These are phyloP conservation scores for Leptographium wingfieldii DNA, from an alignment of 2,329 filamentous ascomycete species.

Conservation along the genomic window DNA sequence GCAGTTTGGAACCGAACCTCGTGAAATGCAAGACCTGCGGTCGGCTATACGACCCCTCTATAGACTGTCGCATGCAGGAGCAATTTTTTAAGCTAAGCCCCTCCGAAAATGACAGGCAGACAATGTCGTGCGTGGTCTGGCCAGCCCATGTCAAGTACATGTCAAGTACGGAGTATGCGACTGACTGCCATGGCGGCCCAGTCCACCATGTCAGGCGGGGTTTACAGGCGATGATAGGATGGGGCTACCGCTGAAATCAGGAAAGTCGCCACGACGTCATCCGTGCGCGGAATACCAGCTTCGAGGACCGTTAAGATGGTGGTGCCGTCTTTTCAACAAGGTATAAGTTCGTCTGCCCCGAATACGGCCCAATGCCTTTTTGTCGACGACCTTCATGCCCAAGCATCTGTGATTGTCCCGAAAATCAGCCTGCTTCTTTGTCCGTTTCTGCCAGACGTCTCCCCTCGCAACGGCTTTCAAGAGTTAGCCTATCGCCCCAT, in stretches of 20 bases:
- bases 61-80: background rate
- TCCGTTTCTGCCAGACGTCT: background rate
- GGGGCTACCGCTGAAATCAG: background rate
- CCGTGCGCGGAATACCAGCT: background rate
- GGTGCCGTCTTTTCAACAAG: background rate
- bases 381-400: background rate
- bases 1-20: background rate
- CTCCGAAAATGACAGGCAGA: background rate
- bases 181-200: background rate
- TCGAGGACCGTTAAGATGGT: background rate
- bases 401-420: background rate
- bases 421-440: background rate
- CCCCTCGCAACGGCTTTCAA: background rate
- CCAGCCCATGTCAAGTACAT: background rate
- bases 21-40: background rate
- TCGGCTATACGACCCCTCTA: background rate
- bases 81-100: background rate
- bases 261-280: conserved; percentile 13
- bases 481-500: background rate
- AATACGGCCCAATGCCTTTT: background rate
- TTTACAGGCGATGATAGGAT: background rate
- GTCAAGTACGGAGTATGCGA: background rate
- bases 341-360: no score
- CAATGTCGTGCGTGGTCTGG: background rate
- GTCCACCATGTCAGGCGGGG: background rate